Evolutionary conservation across 1,139 yeast genomes (phyloP).

Genomic region (Wickerhamomyces sp.): DNA sequence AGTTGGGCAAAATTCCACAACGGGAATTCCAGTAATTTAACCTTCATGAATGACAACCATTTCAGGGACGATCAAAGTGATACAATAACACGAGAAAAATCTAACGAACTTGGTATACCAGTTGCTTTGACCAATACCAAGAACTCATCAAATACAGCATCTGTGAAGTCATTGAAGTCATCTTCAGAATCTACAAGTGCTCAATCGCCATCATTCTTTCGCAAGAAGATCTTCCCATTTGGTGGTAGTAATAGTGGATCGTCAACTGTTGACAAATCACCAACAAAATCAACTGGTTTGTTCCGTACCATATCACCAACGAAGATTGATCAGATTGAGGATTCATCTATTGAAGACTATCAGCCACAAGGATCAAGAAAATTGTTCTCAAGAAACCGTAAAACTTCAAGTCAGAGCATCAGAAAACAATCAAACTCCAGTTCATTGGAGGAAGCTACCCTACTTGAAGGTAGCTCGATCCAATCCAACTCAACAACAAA

Average conservation of each 20-base stretch:
- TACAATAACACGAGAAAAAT: not conserved
- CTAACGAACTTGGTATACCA: constrained; percentile 10
- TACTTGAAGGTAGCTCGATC: constrained; percentile 7
- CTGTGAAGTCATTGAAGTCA: constrained; percentile 15
- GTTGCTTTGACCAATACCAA: constrained; percentile 16
- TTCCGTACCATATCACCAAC: constrained; percentile 11
- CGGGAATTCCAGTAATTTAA: not conserved
- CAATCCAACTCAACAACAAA: constrained; percentile 11
- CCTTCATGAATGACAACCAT: not conserved
- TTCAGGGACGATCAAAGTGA: not conserved
- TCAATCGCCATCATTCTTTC: constrained; percentile 19
- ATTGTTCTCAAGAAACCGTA: constrained; percentile 18
- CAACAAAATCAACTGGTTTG: constrained; percentile 12
- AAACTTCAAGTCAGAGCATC: constrained; percentile 8
- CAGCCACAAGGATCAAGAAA: constrained; percentile 13
- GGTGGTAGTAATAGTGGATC: constrained; percentile 9
- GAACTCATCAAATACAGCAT: constrained; percentile 14
- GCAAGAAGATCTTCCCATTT: constrained; percentile 19
- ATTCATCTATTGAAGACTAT: constrained; percentile 15
- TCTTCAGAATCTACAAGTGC: constrained; percentile 4
- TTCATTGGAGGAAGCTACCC: constrained; percentile 11
- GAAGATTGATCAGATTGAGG: constrained; percentile 11
- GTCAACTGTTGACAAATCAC: constrained; percentile 12
- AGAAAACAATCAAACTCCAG: constrained; percentile 21
- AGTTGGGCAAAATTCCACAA: constrained; percentile 15